phyloP scores from a whole-genome alignment of 2,329 filamentous ascomycete genomes.

The Drechslera avenae region DNA sequence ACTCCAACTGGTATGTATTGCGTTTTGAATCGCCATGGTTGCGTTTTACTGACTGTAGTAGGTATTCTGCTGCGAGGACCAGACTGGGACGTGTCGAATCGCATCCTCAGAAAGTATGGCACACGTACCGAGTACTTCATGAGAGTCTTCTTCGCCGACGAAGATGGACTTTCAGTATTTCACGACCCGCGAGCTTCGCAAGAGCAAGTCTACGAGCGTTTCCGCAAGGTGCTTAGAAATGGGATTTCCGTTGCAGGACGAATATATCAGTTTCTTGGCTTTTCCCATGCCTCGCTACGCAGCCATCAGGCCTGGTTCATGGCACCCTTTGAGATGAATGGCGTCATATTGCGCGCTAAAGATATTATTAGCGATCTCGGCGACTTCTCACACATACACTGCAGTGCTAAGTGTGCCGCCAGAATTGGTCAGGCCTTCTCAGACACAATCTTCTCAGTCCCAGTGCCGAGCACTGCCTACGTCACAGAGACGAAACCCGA shows the following conservation, averaged over 20 bases:
- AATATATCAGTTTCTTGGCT: constrained; percentile 40
- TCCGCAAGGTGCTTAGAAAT: constrained; percentile 62
- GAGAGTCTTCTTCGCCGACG: constrained; percentile 74
- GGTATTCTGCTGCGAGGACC: constrained; percentile 52
- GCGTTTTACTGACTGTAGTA: constrained; percentile 1
- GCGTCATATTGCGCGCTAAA: constrained; percentile 54
- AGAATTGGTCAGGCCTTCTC: constrained; percentile 74
- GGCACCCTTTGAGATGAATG: constrained; percentile 34
- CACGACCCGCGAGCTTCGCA: constrained; percentile 56
- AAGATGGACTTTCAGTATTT: constrained; percentile 68
- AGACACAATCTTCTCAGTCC: constrained; percentile 73
- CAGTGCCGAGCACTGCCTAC: constrained; percentile 55
- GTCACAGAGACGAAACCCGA: constrained; percentile 54
- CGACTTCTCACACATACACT: constrained; percentile 55
- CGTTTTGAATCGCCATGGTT: background rate
- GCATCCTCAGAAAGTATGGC: constrained; percentile 36
- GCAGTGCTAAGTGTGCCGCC: constrained; percentile 63
- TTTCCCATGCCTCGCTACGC: constrained; percentile 41
- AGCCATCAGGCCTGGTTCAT: constrained; percentile 43
- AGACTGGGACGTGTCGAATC: constrained; percentile 62
- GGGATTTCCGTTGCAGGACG: constrained; percentile 57
- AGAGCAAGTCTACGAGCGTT: constrained; percentile 51
- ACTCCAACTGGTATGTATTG: constrained; percentile 47
- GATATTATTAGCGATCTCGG: constrained; percentile 58
- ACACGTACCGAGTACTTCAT: constrained; percentile 36